phyloP scores from a whole-genome alignment of 371 early-diverging fungal species.

The Mucor irregularis region DNA sequence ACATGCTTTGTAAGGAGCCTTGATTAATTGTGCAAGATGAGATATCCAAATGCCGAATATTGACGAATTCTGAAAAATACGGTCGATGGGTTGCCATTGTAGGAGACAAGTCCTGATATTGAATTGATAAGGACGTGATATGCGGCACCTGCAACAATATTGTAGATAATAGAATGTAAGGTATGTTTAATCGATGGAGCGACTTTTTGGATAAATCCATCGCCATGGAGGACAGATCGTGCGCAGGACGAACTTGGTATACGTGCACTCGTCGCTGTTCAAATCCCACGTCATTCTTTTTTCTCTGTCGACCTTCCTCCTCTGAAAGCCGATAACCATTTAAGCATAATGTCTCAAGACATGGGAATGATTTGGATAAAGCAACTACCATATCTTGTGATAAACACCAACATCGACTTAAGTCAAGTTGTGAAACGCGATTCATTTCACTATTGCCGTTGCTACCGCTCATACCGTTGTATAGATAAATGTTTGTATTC shows the following conservation, averaged over 20 bases:
- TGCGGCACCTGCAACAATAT: conserved; percentile 5
- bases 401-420: conserved; percentile 40
- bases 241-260: conserved; percentile 40
- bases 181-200: conserved; percentile 19
- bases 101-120: conserved; percentile 31
- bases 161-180: conserved; percentile 15
- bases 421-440: conserved; percentile 12
- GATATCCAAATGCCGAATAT: conserved; percentile 37
- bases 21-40: conserved; percentile 35
- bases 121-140: conserved; percentile 29
- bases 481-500: conserved; percentile 17
- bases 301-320: neutral
- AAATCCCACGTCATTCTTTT: conserved; percentile 5
- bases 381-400: conserved; percentile 26
- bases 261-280: conserved; percentile 40
- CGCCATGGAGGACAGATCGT: conserved; percentile 33
- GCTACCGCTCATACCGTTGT: neutral
- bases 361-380: conserved; percentile 26
- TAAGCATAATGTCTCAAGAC: conserved; percentile 19
- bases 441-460: neutral
- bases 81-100: neutral
- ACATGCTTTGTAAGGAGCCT: conserved; percentile 26
- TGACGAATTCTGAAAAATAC: neutral
- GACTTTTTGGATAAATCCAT: conserved; percentile 38
- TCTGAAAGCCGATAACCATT: conserved; percentile 24